These are phyloP conservation scores for Fagus sylvatica DNA, from an alignment of 306 rosid species.

Conservation along the genomic window DNA sequence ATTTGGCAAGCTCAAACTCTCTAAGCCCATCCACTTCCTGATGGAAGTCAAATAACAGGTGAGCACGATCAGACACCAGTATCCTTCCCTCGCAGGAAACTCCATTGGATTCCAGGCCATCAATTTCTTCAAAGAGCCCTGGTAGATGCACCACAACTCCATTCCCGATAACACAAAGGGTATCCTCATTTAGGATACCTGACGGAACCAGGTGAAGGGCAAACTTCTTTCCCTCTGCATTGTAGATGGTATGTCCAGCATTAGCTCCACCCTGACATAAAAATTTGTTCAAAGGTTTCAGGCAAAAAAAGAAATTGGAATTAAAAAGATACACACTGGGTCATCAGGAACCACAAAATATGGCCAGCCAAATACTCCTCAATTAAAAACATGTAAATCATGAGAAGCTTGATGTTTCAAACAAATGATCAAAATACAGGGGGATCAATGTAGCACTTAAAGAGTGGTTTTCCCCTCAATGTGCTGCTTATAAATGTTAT, in stretches of 20 bases:
- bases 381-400: not conserved
- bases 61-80: conserved; percentile 91
- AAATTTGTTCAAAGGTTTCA: conserved; percentile 9
- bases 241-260: conserved; percentile 97
- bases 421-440: not conserved
- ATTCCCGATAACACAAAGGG: conserved; percentile 88
- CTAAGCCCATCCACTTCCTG: conserved; percentile 89
- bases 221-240: conserved; percentile 91
- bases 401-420: not conserved
- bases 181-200: conserved; percentile 86
- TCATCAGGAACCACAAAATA: conserved; percentile 7
- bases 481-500: not conserved
- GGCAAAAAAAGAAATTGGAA: conserved; percentile 11
- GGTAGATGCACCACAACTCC: conserved; percentile 96
- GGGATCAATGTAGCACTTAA: not conserved
- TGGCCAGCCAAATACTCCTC: not conserved
- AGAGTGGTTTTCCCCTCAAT: not conserved
- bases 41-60: conserved; percentile 90
- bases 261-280: conserved; percentile 84
- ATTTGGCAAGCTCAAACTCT: conserved; percentile 86
- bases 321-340: not conserved
- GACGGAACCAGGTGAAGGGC: conserved; percentile 98
- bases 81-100: conserved; percentile 89
- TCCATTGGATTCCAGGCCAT: conserved; percentile 74
- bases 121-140: conserved; percentile 82